Base-by-base conservation (phyloP, 306 rosid genomes). In the Pachyrhizus erosus region DNA sequence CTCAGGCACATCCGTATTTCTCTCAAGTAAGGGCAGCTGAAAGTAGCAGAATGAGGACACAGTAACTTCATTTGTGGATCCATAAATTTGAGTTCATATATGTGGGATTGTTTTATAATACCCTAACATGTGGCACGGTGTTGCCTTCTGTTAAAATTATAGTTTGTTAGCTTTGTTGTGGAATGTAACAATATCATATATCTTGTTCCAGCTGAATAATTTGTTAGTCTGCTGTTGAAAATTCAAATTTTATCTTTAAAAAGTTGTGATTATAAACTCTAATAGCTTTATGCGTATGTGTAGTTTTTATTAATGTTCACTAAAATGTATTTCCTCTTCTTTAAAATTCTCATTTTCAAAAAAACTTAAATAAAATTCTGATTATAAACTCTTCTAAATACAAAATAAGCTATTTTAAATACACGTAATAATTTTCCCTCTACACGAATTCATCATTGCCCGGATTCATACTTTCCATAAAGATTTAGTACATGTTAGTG, bases 21-120 rank as follows among this genome's bases (percentile, higher is more conserved):
- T 89, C 96, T 42, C 96, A 91, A 82, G 97, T 91, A 87, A 89
- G 94, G 89, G 97, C 96, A 67, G 97, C 97, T 33, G 97, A 93
- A 87, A 93, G 89, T 82, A 93, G 92, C 91, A 81, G 97, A 89
- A 91, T 88, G 92, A 88, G 96, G 78, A 88, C 94, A 11, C 85
- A 88, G 81, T 89, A 79, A 74, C 75, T 40, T 9, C 29, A 18
- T 9, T 7, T 61, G 8, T 75, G 70, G 82, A 73, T 70, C 80
- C 60, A 27, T 73, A 77, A 82, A 42, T 89, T 70, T 8, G 85
- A 80, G 78, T 52, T 60, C 0, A 15, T 84, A 46, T 69, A 58
- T 87, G 26, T 80, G 90, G 85, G 86, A 79, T 76, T 88, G 92
- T 85, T 70, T 31, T 72, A 73, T 84, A 43, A 55, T 62, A 87